These are phyloP conservation scores for Conringia planisiliqua DNA, from an alignment of 345 rosid genomes.

Conservation along the genomic window DNA sequence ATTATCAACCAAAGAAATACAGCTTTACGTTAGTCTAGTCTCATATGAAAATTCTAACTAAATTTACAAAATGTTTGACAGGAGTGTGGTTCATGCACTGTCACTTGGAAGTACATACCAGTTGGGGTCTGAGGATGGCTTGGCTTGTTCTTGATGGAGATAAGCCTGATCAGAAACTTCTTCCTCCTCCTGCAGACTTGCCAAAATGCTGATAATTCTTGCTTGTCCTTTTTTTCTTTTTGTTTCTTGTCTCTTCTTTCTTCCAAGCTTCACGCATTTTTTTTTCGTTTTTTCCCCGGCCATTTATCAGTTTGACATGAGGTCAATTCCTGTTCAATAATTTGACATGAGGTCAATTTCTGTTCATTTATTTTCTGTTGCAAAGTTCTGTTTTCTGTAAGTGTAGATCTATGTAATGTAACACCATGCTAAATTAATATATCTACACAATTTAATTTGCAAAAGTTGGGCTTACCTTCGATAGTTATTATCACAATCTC, in stretches of 20 bases:
- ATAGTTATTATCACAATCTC: background rate
- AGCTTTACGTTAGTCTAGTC: slow-evolving; percentile 5
- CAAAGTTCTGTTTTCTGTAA: slow-evolving; percentile 13
- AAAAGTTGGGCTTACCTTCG: background rate
- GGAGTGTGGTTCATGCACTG: slow-evolving; percentile 84
- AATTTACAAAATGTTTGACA: slow-evolving; percentile 19
- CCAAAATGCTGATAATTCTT: slow-evolving; percentile 47
- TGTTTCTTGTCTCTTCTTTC: slow-evolving; percentile 12
- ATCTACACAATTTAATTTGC: background rate
- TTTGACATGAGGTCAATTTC: slow-evolving; percentile 37
- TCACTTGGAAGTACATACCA: slow-evolving; percentile 74
- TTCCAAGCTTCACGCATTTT: slow-evolving; percentile 13
- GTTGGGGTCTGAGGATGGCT: slow-evolving; percentile 75
- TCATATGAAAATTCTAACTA: background rate
- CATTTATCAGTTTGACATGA: slow-evolving; percentile 28
- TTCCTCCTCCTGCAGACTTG: slow-evolving; percentile 67
- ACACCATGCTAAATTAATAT: background rate
- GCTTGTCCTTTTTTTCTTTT: slow-evolving; percentile 9
- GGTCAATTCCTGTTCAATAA: slow-evolving; percentile 33
- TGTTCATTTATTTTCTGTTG: slow-evolving; percentile 15
- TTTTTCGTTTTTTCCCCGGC: slow-evolving; percentile 17
- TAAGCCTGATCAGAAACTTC: slow-evolving; percentile 57
- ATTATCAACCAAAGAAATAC: background rate
- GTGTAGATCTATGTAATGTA: slow-evolving; percentile 24
- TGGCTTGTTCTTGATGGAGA: slow-evolving; percentile 73